Evolutionary conservation across 192 early-diverging fungal genomes (phyloP), one percentile per base, ranked within the genome.

Genomic region (Entrophospora sp.): DNA sequence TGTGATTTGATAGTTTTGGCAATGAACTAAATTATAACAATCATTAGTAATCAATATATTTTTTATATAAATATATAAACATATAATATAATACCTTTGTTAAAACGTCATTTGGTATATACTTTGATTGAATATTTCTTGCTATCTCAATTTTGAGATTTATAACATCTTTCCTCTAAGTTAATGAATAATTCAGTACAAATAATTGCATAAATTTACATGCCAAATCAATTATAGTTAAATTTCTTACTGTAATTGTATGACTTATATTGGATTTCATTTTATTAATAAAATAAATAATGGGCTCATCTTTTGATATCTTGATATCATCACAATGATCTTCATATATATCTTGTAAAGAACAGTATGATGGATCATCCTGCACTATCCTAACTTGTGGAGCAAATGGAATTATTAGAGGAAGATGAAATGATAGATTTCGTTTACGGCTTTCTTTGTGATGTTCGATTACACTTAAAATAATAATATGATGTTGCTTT

Each of bases 341-440:
- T 73, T 96, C 95, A 72, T 89, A 99, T 38, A 99, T 87, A 44
- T 96, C 92, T 66, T 97, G 91, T 24, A 99, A 73, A 7, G 91
- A 89, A 25, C 85, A 82, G 53, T 95, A 89, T 12, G 89, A 89
- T 5, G 92, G 83, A 71, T 96, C 93, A 72, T 97, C 94, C 73
- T 93, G 82, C 4, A 99, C 87, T 18, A 99, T 80, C 9, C 97
- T 90, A 30, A 96, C 85, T 67, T 94, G 87, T 5, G 91, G 93
- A 0, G 95, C 89, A 25, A 99, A 73, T 9, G 96, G 93, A 2
- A 99, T 87, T 46, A 99, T 93, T 40, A 88, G 79, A 10, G 97
- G 97, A 16, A 94, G 70, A 53, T 92, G 86, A 87, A 91, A 91
- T 56, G 79, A 76, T 37, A 95, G 57, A 65, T 91, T 87, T 49